Conservation (phyloP, 805 yeast species). For the Yarrowia hollandica region DNA sequence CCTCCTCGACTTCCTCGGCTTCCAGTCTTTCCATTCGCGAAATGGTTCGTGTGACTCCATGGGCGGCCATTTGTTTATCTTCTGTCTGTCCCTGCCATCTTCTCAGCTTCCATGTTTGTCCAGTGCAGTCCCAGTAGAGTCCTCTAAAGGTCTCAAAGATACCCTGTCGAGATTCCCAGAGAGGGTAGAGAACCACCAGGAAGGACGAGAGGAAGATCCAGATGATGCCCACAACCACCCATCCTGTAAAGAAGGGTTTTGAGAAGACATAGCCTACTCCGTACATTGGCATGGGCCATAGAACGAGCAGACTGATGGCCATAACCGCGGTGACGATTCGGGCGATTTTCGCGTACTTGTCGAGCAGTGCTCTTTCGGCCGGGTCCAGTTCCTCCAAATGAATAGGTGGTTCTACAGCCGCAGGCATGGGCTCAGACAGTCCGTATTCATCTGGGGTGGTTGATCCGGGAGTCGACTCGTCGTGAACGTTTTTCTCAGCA, state of each 20-base stretch:
- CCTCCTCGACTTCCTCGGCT: conserved; percentile 10
- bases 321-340: conserved; percentile 59
- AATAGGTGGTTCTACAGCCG: conserved; percentile 40
- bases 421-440: not conserved
- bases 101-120: conserved; percentile 68
- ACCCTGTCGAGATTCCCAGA: conserved; percentile 71
- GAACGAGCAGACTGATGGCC: conserved; percentile 61
- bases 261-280: conserved; percentile 77
- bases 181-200: conserved; percentile 66
- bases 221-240: conserved; percentile 78
- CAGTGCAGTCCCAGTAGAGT: conserved; percentile 80
- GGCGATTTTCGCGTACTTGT: conserved; percentile 61
- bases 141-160: conserved; percentile 68
- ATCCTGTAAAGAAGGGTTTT: conserved; percentile 78
- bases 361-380: conserved; percentile 55
- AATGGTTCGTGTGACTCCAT: not conserved
- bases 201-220: conserved; percentile 63
- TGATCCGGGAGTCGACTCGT: conserved; percentile 12
- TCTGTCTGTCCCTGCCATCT: conserved; percentile 61
- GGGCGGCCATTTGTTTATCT: conserved; percentile 14
- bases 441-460: conserved; percentile 46
- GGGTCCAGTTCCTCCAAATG: conserved; percentile 39
- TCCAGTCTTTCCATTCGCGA: conserved; percentile 1
- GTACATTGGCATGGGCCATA: conserved; percentile 97
- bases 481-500: not conserved